Conservation (phyloP, 768 basidiomycete genomes). For the Austroboletus festivus region DNA sequence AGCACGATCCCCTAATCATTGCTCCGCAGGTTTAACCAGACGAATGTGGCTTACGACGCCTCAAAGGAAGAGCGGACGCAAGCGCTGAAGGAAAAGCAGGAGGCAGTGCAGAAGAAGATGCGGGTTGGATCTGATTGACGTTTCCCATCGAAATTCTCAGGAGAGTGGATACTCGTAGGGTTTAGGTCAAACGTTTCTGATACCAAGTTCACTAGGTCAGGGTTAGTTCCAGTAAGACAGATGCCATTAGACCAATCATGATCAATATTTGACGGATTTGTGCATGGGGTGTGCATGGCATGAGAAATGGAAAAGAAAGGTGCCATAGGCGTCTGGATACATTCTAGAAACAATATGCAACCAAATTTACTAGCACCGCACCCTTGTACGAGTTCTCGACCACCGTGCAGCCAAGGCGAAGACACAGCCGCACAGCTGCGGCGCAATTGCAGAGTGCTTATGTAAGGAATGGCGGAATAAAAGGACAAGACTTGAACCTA, state of each 20-base stretch:
- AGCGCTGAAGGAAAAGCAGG: slow-evolving; percentile 66
- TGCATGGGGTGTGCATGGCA: background rate
- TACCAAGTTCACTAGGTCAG: background rate
- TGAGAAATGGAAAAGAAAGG: slow-evolving; percentile 9
- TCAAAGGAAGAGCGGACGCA: slow-evolving; percentile 82
- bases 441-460: slow-evolving; percentile 14
- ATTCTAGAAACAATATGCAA: slow-evolving; percentile 16
- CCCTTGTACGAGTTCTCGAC: background rate
- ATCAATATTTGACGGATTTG: slow-evolving; percentile 5
- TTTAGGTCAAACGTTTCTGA: background rate
- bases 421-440: slow-evolving; percentile 19
- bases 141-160: background rate
- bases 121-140: slow-evolving; percentile 34
- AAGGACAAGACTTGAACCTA: too few relatives aligned
- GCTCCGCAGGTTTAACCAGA: slow-evolving; percentile 74
- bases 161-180: background rate
- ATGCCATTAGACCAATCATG: background rate
- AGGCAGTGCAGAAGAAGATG: slow-evolving; percentile 63
- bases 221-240: background rate
- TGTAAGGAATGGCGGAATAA: slow-evolving; percentile 8
- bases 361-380: slow-evolving; percentile 12
- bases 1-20: slow-evolving; percentile 4
- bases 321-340: background rate
- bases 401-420: background rate
- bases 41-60: slow-evolving; percentile 75